Conservation (phyloP, 2,329 filamentous ascomycete species). For the Paradendryphiella salina region DNA sequence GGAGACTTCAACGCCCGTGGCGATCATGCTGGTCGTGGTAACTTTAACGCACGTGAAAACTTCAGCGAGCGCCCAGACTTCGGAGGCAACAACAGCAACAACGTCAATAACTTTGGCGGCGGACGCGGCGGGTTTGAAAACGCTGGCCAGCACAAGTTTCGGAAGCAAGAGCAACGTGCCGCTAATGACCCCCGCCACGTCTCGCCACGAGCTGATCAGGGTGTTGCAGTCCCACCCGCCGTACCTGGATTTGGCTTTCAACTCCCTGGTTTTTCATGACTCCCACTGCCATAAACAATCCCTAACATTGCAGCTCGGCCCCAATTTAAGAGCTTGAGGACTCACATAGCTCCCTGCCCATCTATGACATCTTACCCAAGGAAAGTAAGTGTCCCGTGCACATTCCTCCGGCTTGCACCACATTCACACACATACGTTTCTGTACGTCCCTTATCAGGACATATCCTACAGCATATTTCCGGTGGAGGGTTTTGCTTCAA, state of each 20-base stretch:
- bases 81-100: constrained; percentile 8
- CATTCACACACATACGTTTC: constrained; percentile 1
- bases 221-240: constrained; percentile 57
- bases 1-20: constrained; percentile 10
- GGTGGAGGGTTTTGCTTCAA: background rate
- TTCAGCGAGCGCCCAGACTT: constrained; percentile 7
- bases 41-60: constrained; percentile 19
- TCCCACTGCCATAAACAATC: background rate
- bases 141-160: constrained; percentile 28
- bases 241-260: constrained; percentile 61
- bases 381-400: background rate
- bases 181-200: constrained; percentile 40
- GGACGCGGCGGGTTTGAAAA: constrained; percentile 20
- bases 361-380: background rate
- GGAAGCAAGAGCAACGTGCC: constrained; percentile 34
- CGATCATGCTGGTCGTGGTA: constrained; percentile 21
- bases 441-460: background rate
- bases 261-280: constrained; percentile 36
- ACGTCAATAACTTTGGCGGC: constrained; percentile 11
- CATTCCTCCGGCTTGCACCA: background rate
- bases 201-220: constrained; percentile 42
- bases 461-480: background rate
- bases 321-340: background rate
- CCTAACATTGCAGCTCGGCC: background rate
- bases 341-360: background rate